phyloP scores from a whole-genome alignment of 2,329 filamentous ascomycete genomes.

The Neofusicoccum kwambonambiense region DNA sequence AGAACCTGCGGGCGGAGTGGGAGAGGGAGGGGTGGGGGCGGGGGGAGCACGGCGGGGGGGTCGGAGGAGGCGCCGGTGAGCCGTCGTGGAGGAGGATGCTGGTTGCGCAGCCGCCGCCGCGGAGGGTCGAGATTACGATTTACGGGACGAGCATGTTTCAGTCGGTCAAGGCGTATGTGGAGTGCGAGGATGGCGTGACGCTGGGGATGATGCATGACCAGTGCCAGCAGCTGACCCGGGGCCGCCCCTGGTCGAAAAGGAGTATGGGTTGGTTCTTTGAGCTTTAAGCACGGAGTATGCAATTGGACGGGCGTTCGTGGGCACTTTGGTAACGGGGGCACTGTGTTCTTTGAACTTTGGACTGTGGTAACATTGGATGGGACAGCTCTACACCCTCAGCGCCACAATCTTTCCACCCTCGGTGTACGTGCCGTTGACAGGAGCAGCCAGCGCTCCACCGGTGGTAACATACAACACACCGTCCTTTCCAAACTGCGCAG shows the following conservation, averaged over 20 bases:
- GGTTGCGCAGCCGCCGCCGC: slow-evolving; percentile 12
- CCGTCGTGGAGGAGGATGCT: slow-evolving; percentile 13
- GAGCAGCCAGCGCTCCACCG: slow-evolving; percentile 23
- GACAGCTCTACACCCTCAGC: slow-evolving; percentile 28
- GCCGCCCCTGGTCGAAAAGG: background rate
- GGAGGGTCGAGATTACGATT: slow-evolving; percentile 9
- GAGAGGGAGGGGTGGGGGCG: background rate
- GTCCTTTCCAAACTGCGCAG: slow-evolving; percentile 23
- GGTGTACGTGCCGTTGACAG: slow-evolving; percentile 24
- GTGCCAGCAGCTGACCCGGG: background rate
- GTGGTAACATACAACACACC: slow-evolving; percentile 27
- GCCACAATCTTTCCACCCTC: slow-evolving; percentile 28
- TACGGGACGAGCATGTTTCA: background rate
- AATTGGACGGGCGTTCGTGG: no score
- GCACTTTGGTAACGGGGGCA: background rate
- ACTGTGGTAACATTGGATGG: slow-evolving; percentile 35
- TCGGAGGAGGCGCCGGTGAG: background rate
- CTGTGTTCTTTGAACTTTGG: slow-evolving; percentile 33
- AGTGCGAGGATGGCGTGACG: slow-evolving; percentile 8
- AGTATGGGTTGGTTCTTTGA: slow-evolving; percentile 17
- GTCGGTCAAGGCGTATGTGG: slow-evolving; percentile 5
- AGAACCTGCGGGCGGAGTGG: background rate
- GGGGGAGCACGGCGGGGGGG: background rate
- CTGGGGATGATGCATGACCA: slow-evolving; percentile 6
- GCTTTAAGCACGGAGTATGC: background rate